phyloP scores from a whole-genome alignment of 2,329 filamentous ascomycete species.

The Fusarium sp. region DNA sequence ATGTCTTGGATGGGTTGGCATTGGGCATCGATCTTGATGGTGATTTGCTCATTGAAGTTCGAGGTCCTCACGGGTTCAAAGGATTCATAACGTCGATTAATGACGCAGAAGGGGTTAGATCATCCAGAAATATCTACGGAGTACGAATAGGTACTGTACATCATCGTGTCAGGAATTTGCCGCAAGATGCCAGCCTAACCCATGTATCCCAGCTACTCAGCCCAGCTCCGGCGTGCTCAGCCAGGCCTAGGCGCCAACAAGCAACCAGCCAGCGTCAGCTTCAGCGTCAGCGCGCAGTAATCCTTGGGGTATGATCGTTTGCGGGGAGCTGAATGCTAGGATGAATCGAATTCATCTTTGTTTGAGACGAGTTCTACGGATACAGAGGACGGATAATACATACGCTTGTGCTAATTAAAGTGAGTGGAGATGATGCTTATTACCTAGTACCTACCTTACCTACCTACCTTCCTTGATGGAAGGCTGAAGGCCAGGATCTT shows the following conservation, averaged over 20 bases:
- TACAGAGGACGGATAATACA: no score
- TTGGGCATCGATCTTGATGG: not conserved
- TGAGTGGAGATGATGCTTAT: constrained; percentile 17
- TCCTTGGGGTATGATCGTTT: constrained; percentile 34
- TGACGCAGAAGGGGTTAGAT: constrained; percentile 14
- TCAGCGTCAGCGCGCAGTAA: constrained; percentile 40
- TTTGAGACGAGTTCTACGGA: constrained; percentile 12
- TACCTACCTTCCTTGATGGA: no score
- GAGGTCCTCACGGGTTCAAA: not conserved
- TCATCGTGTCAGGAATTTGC: constrained; percentile 23
- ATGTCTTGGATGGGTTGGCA: not conserved
- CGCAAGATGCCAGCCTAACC: constrained; percentile 16
- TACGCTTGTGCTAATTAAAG: constrained; percentile 28
- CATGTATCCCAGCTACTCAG: not conserved
- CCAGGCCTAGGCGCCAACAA: constrained; percentile 32
- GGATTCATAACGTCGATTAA: constrained; percentile 4
- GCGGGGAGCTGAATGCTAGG: constrained; percentile 23
- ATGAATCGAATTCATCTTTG: constrained; percentile 12
- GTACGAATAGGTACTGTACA: no score
- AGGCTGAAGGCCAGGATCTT: not conserved
- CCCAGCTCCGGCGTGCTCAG: constrained; percentile 15
- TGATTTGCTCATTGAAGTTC: not conserved
- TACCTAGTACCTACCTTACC: no score
- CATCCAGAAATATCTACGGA: constrained; percentile 5
- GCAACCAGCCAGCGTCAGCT: constrained; percentile 36